A percentile compares a stretch with the other conserved stretches of the same genome.
phyloP scores from a whole-genome alignment of 768 basidiomycete genomes.

The Clathrus columnatus region DNA sequence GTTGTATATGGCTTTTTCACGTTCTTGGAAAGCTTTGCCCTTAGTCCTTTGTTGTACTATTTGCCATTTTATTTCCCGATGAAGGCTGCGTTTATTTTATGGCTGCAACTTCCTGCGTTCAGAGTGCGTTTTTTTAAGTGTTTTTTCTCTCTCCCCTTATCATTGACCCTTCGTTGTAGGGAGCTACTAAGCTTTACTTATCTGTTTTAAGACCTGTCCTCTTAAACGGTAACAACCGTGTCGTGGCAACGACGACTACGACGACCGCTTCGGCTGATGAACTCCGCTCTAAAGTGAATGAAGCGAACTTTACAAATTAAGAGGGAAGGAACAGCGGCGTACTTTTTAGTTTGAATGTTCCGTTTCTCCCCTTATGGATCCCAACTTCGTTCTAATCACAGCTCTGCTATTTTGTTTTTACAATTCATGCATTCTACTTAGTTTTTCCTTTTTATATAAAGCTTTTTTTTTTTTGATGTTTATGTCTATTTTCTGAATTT shows the following conservation, averaged over 20 bases:
- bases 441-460: no score
- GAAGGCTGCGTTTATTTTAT: constrained; percentile 87
- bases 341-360: no score
- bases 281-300: constrained; percentile 24
- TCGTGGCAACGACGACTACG: constrained; percentile 29
- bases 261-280: constrained; percentile 44
- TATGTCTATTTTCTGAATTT: no score
- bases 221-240: constrained; percentile 37
- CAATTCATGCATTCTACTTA: no score
- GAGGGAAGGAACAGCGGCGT: no score
- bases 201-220: constrained; percentile 74
- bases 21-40: constrained; percentile 81
- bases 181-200: constrained; percentile 77
- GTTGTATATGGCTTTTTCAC: constrained; percentile 90
- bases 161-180: constrained; percentile 37
- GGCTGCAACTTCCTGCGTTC: constrained; percentile 82
- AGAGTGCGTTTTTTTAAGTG: constrained; percentile 49
- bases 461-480: no score
- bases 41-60: constrained; percentile 82
- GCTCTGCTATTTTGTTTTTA: no score
- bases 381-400: no score
- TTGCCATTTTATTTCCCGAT: constrained; percentile 90
- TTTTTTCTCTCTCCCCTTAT: not conserved
- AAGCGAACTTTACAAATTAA: constrained; percentile 10
- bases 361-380: no score